A percentile compares a stretch with the other conserved stretches of the same genome.
These are phyloP conservation scores for Candida chauliodis DNA, from an alignment of 805 yeast species.

Conservation along the genomic window DNA sequence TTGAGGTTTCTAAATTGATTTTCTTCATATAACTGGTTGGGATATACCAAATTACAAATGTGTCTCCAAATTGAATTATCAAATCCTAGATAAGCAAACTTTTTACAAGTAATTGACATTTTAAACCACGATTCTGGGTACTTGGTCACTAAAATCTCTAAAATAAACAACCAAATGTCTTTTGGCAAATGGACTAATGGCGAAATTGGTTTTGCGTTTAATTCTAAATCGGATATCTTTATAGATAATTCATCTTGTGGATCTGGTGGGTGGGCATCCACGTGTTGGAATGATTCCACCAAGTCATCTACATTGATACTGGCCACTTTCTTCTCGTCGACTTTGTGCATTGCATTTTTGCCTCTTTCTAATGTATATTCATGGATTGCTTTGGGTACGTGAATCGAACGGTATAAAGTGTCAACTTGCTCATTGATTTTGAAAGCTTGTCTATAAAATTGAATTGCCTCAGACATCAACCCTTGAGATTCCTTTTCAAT, in stretches of 20 bases:
- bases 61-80: constrained; percentile 49
- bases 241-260: constrained; percentile 19
- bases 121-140: constrained; percentile 66
- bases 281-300: constrained; percentile 31
- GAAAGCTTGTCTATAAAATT: constrained; percentile 67
- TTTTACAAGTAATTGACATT: constrained; percentile 57
- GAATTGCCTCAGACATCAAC: constrained; percentile 77
- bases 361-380: constrained; percentile 23
- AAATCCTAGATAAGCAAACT: constrained; percentile 56
- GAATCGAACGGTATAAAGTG: constrained; percentile 55
- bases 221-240: constrained; percentile 24
- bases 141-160: constrained; percentile 41
- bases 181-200: constrained; percentile 42
- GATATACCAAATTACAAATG: constrained; percentile 49
- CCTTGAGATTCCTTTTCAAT: constrained; percentile 71
- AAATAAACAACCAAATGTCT: constrained; percentile 53
- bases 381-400: constrained; percentile 41
- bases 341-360: constrained; percentile 23
- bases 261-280: constrained; percentile 27
- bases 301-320: constrained; percentile 41
- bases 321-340: constrained; percentile 36
- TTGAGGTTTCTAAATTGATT: constrained; percentile 33
- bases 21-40: constrained; percentile 50
- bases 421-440: constrained; percentile 61
- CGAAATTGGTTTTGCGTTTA: constrained; percentile 27